Base-by-base conservation (phyloP, 2,329 filamentous ascomycete species). In the Colletotrichum truncatum region DNA sequence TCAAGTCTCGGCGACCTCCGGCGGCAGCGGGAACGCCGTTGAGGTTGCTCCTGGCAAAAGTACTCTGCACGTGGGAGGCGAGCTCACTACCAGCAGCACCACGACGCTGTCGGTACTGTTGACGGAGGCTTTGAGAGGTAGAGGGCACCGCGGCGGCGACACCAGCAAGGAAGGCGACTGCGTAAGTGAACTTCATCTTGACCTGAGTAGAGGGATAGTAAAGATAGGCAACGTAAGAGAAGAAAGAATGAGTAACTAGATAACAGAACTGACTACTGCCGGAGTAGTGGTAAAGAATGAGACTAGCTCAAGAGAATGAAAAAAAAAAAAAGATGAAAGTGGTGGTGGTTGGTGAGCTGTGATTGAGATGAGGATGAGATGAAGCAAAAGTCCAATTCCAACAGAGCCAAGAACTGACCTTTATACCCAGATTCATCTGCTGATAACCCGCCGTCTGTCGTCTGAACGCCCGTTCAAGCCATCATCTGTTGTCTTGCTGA, bases 151-250 rank as follows among this genome's bases (percentile, higher is more conserved):
- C 48, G 21, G 28, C 49, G 56, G 57, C 62, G 14, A 65, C 49
- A 26, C 62, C 57, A 10, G 57, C 62, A 5, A 65, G 32, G 18
- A 65, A 28, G 12, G 45, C 21, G 7, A 65, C 57, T 49, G 62
- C 56, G 26, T 51, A 34, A 8, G 62, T 36, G 48, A 65, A 65
- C 49, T 62, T 65, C 62, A 65, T 65, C 4, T 54, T 43, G 39
- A 11, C 3, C 30, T 14, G 5, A 1, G 26, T 10, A 10, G 8
- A 8, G 4, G 9, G 25, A 21, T 14, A 16, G 16, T 23, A 23
- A 49, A 11, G 2, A 23, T n/a, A 34, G 16, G 43, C 6, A 28
- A 12, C 6, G 12, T 3, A 11, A 34, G 23, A 21, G 28, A 36
- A 11, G 11, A 36, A 9, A 14, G 38, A 34, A 21, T 9, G 16